Base-by-base conservation (phyloP, 768 basidiomycete species). In the Steccherinum ochraceum region DNA sequence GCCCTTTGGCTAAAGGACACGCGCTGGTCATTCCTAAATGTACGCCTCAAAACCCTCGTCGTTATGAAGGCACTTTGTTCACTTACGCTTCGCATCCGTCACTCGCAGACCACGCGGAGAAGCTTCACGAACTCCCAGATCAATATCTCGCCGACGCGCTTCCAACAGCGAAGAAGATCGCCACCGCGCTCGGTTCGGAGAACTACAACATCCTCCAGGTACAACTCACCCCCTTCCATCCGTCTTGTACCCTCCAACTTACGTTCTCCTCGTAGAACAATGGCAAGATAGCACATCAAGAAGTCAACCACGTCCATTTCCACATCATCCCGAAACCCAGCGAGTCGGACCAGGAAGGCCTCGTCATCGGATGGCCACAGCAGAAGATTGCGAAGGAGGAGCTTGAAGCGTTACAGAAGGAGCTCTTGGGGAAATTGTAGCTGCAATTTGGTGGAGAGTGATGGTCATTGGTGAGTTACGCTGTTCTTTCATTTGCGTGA, bases 1-100 rank as follows among this genome's bases (percentile, higher is more conserved):
- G 84, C 1, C 94, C 95, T 5, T 70, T 97, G 20, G 76, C 92
- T n/a, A 83, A 79, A 61, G 95, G 95, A 3, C 93, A 99, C 68
- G 81, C 90, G 12, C 78, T 98, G 27, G 73, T 98, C 48, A 90
- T 99, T 55, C 95, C 95, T 2, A 99, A 97, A 74, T 84, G 94
- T 95, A 52, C 54, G 66, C 45, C 35, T 26, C 24, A 12, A 13
- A 25, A 12, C 30, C n/a, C n/a, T n/a, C n/a, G 12, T 21, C 24
- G 16, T 44, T 16, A 26, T 40, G 13, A 40, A 3, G 11, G 20
- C 5, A 13, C 10, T 24, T 18, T 20, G 19, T 25, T 23, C 23
- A 67, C 53, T 13, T 41, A 12, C 23, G 5, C n/a, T n/a, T n/a
- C 11, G 41, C 41, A 35, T 43, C 39, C n/a, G n/a, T 44, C 24